Base-by-base conservation (phyloP, 495 filamentous ascomycete species). In the Trichoderma asperelloides region DNA sequence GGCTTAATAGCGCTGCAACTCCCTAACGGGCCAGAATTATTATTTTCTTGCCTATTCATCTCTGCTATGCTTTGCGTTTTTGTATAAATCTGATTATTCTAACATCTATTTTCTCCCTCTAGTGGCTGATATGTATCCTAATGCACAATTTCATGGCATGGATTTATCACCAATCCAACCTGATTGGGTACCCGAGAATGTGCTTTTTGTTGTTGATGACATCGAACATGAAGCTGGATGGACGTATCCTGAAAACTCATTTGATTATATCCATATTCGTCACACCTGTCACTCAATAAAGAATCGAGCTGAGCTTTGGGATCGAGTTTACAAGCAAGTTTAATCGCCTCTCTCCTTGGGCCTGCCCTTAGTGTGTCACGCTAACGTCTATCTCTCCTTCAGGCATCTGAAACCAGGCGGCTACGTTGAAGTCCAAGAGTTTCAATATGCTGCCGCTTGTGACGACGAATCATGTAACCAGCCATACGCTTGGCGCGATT, bases 351-450 rank as follows among this genome's bases (percentile, higher is more conserved):
- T 51, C 5, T 51, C 47, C 23, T 21, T 21, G 7, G 15, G 5
- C 4, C 12, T 47, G 15, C 15, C n/a, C 0, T 23, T 51, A 33
- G 3, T 23, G 1, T 28, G 5, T 30, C 2, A 23, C 16, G 15
- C 3, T 25, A 33, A 9, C 12, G 9, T 21, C 12, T 30, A 2
- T 60, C 25, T 60, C 25, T 16, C 1, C 33, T 37, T 2, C 64
- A 80, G 78, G 40, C 77, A 79, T 62, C 70, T 79, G 47, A 79
- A 78, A 65, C 84, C 84, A 4, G 83, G 84, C 63, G 85, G 80
- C 43, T 86, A 80, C 74, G 71, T 85, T 47, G 85, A 87, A 67
- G 72, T 84, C 66, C 78, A 83, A 67, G 84, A 87, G 66, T 71
- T 82, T 30, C 69, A 72, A 41, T 74, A 75, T 49, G 68, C 68